Base-by-base conservation (phyloP, 768 basidiomycete species). In the Multifurca ochricompacta region DNA sequence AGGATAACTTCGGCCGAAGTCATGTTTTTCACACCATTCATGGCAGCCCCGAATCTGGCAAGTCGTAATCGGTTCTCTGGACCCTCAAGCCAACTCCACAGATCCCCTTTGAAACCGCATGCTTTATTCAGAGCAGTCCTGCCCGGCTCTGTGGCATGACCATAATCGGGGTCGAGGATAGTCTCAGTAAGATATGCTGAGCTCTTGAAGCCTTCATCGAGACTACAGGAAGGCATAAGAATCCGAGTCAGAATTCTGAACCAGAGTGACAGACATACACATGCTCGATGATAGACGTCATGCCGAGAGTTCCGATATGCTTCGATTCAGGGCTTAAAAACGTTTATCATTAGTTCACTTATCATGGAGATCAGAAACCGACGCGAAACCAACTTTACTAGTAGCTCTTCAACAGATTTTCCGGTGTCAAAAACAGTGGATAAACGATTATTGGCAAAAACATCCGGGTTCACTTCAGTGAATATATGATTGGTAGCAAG, bases 341-440 rank as follows among this genome's bases (percentile, higher is more conserved):
- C 11, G n/a, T n/a, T n/a, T n/a, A 35, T 36, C 16, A 18, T 48
- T 2, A 45, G 23, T 19, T 32, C n/a, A 19, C 14, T 3, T 18
- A 1, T 8, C 13, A 13, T 7, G 39, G n/a, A n/a, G n/a, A n/a
- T n/a, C n/a, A 35, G 16, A 19, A 16, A 3, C n/a, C 5, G 9
- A 19, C 18, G 11, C 18, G 4, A 6, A 23, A 23, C 52, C 8
- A 27, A 49, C 59, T 34, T 54, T 31, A 28, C 48, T 14, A 51
- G 23, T 16, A 61, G 18, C 10, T 50, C 6, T 67, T 69, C 42
- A 58, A 54, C 32, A 57, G 61, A 9, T 64, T 48, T 53, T 67
- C 72, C 19, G 61, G 58, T 1, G 69, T 71, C 73, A 19, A 74
- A 44, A 9, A 56, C 32, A 10, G 59, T 52, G 7, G 67, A 67